Evolutionary conservation across 1,284 basidiomycete species (phyloP).

Genomic region (Puccinia brachypodii): DNA sequence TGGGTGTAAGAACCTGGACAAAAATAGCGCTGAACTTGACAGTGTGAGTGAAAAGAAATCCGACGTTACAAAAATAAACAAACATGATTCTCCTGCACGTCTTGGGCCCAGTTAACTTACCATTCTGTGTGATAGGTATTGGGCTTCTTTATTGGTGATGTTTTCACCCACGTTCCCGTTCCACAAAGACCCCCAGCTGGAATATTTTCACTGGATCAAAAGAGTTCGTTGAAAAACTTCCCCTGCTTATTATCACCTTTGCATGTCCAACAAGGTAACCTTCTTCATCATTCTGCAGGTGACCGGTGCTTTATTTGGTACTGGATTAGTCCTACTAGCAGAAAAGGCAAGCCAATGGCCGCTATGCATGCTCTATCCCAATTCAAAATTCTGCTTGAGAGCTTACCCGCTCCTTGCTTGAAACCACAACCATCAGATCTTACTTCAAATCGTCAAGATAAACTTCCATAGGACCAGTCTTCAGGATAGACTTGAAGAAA

Average conservation of each 20-base stretch:
- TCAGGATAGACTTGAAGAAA: slow-evolving; percentile 31
- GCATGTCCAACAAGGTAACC: not conserved
- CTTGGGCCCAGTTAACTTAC: not conserved
- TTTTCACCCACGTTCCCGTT: slow-evolving; percentile 37
- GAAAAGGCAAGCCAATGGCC: slow-evolving; percentile 63
- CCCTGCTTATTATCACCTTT: not conserved
- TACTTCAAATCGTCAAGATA: slow-evolving; percentile 42
- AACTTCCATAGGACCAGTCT: slow-evolving; percentile 46
- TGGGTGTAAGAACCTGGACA: slow-evolving; percentile 31
- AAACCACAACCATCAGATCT: slow-evolving; percentile 6
- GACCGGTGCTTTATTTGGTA: slow-evolving; percentile 64
- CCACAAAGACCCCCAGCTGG: not conserved
- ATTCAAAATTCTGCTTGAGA: not conserved
- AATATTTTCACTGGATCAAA: slow-evolving; percentile 24
- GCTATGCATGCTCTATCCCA: not conserved
- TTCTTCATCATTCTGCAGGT: slow-evolving; percentile 10
- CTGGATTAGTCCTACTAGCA: slow-evolving; percentile 65
- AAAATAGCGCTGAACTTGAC: slow-evolving; percentile 43
- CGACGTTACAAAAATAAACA: not conserved
- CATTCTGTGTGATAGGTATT: slow-evolving; percentile 17
- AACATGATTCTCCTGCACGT: not conserved
- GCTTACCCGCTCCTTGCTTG: not conserved
- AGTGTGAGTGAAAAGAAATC: not conserved
- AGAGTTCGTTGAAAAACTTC: not conserved
- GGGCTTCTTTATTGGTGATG: slow-evolving; percentile 25